phyloP scores from a whole-genome alignment of 2,329 filamentous ascomycete species.

The Aspergillus spinulosporus region DNA sequence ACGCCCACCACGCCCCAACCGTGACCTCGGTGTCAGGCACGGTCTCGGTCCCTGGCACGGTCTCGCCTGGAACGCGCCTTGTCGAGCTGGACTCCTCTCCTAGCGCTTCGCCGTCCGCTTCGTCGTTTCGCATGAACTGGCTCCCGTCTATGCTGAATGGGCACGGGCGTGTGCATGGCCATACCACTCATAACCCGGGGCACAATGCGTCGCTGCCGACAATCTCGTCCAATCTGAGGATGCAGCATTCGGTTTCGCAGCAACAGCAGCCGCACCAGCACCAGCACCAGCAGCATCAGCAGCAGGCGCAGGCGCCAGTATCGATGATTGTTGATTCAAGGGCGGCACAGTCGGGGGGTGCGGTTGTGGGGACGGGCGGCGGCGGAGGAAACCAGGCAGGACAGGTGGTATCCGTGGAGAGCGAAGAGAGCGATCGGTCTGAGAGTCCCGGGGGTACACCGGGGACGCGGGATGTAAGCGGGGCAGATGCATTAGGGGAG shows the following conservation, averaged over 20 bases:
- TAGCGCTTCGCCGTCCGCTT: constrained; percentile 15
- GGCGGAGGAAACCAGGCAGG: neutral
- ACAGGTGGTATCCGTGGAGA: constrained; percentile 19
- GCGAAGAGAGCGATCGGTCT: constrained; percentile 20
- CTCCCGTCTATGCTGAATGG: constrained; percentile 25
- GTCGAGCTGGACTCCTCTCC: constrained; percentile 1
- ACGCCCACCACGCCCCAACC: neutral
- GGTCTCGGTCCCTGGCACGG: neutral
- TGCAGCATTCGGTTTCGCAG: constrained; percentile 14
- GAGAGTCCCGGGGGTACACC: constrained; percentile 13
- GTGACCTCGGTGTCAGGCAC: constrained; percentile 4
- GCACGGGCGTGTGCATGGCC: constrained; percentile 7
- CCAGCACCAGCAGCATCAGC: constrained; percentile 11
- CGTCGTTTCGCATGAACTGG: constrained; percentile 25
- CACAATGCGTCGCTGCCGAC: constrained; percentile 16
- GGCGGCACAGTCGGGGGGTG: neutral
- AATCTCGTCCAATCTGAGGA: constrained; percentile 23
- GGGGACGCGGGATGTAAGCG: constrained; percentile 14
- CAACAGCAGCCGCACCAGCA: constrained; percentile 1
- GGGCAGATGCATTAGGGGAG: constrained; percentile 16
- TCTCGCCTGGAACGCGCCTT: neutral
- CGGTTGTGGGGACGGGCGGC: neutral
- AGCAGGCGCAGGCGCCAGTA: constrained; percentile 15
- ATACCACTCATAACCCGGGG: neutral
- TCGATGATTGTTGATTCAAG: constrained; percentile 21